Conservation (phyloP, 306 rosid species). For the Lagenaria siceraria region DNA sequence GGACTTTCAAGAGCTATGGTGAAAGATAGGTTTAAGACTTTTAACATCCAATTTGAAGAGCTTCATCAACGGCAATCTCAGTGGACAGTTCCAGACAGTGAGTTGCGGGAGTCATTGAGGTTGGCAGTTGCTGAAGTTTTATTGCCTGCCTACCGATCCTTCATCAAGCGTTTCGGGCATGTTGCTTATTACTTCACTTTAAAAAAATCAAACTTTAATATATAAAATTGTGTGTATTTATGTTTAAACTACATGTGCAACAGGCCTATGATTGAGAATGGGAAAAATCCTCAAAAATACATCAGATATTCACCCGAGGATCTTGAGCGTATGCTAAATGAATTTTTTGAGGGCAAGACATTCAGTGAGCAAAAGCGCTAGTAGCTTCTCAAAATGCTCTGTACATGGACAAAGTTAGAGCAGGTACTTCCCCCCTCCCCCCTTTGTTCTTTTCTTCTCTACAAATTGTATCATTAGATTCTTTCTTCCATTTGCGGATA, state of each 20-base stretch:
- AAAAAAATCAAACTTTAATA: too few species aligned
- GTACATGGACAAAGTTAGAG: constrained; percentile 2
- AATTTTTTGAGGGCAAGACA: constrained; percentile 82
- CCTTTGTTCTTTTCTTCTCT: neutral
- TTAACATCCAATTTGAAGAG: constrained; percentile 77
- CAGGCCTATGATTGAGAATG: constrained; percentile 87
- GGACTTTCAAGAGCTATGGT: constrained; percentile 64
- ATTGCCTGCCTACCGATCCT: constrained; percentile 90
- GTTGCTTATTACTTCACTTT: constrained; percentile 3
- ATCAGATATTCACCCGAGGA: constrained; percentile 51
- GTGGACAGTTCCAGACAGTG: constrained; percentile 96
- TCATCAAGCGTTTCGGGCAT: constrained; percentile 77
- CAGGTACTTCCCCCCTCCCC: neutral
- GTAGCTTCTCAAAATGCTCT: constrained; percentile 7
- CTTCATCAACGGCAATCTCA: constrained; percentile 86
- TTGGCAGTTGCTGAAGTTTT: constrained; percentile 93
- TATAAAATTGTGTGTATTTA: neutral
- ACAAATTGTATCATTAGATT: neutral
- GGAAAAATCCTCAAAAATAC: constrained; percentile 71
- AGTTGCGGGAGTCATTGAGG: constrained; percentile 87
- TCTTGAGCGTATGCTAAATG: constrained; percentile 73
- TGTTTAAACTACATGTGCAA: constrained; percentile 1
- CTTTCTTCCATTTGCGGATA: neutral
- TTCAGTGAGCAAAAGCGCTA: constrained; percentile 77
- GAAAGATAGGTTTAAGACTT: constrained; percentile 81